Evolutionary conservation across 345 rosid species (phyloP).

Genomic region (Camelina hispida): DNA sequence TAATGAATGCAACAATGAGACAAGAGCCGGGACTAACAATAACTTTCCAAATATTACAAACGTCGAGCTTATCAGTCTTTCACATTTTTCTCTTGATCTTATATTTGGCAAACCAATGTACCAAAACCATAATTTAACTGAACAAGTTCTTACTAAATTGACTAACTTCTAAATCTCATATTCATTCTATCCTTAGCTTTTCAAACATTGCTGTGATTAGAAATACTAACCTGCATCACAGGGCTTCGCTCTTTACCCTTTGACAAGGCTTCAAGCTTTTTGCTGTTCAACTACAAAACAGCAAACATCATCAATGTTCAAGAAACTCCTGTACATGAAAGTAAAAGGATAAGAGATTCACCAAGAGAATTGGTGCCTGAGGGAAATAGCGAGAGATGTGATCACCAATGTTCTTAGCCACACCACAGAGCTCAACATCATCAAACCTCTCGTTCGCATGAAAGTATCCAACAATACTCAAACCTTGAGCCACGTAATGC

Average conservation of each 20-base stretch:
- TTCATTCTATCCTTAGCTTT: neutral
- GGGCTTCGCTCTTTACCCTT: constrained; percentile 72
- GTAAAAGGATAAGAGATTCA: constrained; percentile 35
- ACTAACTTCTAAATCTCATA: neutral
- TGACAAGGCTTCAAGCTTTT: constrained; percentile 73
- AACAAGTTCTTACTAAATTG: neutral
- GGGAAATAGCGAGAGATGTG: constrained; percentile 88
- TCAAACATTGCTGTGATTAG: neutral
- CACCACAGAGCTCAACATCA: constrained; percentile 68
- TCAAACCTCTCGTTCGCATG: constrained; percentile 94
- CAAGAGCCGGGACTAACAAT: neutral
- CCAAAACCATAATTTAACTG: neutral
- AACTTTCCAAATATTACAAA: constrained; percentile 4
- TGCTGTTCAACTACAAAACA: constrained; percentile 69
- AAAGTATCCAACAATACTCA: constrained; percentile 84
- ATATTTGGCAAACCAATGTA: neutral
- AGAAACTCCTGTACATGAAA: neutral
- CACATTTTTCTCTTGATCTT: neutral
- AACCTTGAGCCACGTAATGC: constrained; percentile 69
- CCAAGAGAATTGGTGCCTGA: constrained; percentile 78
- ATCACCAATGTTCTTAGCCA: constrained; percentile 90
- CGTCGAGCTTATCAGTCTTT: neutral
- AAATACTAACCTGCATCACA: constrained; percentile 77
- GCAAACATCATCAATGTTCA: constrained; percentile 29
- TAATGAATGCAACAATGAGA: constrained; percentile 10